Base-by-base conservation (phyloP, 2,329 filamentous ascomycete genomes). In the Harringtonia aguacate region DNA sequence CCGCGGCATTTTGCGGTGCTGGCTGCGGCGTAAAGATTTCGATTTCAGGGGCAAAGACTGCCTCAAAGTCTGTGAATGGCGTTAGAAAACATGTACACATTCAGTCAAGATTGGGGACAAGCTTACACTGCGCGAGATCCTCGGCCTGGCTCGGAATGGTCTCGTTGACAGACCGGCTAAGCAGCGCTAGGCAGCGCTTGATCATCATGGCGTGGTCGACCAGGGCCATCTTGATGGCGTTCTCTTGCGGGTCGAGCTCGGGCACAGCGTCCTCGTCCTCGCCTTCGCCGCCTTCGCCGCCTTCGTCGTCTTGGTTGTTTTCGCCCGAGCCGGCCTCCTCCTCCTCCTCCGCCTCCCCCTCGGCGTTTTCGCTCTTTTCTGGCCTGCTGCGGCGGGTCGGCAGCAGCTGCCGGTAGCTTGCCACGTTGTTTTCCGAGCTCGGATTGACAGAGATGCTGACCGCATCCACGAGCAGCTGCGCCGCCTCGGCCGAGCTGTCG, bases 171-270 rank as follows among this genome's bases (percentile, higher is more conserved):
- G 72, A 79, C 60, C 75, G 78, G 46, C 73, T 72, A 60, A 86
- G 86, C 53, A 80, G 71, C 4, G 70, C 70, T 50, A 97, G 63
- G 55, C 86, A 90, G 50, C 86, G 80, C 65, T 90, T 88, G 54
- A 97, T 79, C 61, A 86, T 81, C 47, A 94, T 75, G 3, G 87
- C 86, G 61, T 97, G 89, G 56, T 97, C 92, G 35, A 94, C 75
- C 27, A 97, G 72, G 1, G 87, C 85, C 59, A 89, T 84, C 56
- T 83, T 84, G 51, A 97, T 79, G 2, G 88, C 86, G 39, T 77
- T 86, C 51, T 94, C 82, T 54, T 88, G 72, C 0, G 75, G 68
- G 20, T 68, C 64, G 4, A 78, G 58, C 48, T 69, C 68, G 3
- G 69, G 68, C 20, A 68, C 64, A 4, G 56, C 56, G 4, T 62